These are phyloP conservation scores for Diplogelasinospora grovesii DNA, from an alignment of 495 filamentous ascomycete genomes.

Conservation along the genomic window DNA sequence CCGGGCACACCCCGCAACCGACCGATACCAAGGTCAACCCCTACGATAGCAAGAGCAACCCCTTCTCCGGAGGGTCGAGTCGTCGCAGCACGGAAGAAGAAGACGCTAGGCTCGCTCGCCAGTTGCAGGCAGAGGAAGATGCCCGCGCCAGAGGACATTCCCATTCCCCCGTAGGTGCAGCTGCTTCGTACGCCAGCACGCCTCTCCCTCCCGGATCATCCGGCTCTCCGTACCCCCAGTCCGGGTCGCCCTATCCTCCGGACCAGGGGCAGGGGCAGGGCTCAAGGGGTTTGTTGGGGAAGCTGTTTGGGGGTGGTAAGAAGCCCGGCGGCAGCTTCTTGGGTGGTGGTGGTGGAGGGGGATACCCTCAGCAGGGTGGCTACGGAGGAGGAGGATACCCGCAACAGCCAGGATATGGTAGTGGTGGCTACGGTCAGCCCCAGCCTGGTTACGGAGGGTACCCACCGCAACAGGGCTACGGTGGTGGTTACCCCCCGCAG, in stretches of 20 bases:
- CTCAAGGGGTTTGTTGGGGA: slow-evolving; percentile 48
- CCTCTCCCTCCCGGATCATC: slow-evolving; percentile 16
- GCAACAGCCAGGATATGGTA: slow-evolving; percentile 37
- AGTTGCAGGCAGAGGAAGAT: slow-evolving; percentile 78
- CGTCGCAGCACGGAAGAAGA: slow-evolving; percentile 40
- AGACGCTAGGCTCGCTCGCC: slow-evolving; percentile 67
- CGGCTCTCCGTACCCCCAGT: slow-evolving; percentile 35
- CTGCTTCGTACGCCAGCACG: slow-evolving; percentile 18
- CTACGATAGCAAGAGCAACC: slow-evolving; percentile 39
- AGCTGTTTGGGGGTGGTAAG: slow-evolving; percentile 43
- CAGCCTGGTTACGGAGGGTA: slow-evolving; percentile 19
- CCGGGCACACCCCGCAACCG: slow-evolving; percentile 30
- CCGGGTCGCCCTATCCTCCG: no score
- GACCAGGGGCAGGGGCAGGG: no score
- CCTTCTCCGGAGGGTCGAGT: slow-evolving; percentile 4
- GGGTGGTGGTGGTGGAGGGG: slow-evolving; percentile 6
- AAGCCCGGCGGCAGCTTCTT: slow-evolving; percentile 14
- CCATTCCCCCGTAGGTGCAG: slow-evolving; percentile 12
- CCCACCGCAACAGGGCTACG: slow-evolving; percentile 15
- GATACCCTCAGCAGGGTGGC: slow-evolving; percentile 3
- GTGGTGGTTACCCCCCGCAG: slow-evolving; percentile 32
- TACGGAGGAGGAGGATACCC: slow-evolving; percentile 20
- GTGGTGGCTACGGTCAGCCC: slow-evolving; percentile 35
- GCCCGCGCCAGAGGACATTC: slow-evolving; percentile 40
- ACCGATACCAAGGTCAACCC: slow-evolving; percentile 59